Evolutionary conservation across 2,329 filamentous ascomycete genomes (phyloP), one percentile per base, ranked within the genome.

Genomic region (Immersiporthe knoxdaviesiana): DNA sequence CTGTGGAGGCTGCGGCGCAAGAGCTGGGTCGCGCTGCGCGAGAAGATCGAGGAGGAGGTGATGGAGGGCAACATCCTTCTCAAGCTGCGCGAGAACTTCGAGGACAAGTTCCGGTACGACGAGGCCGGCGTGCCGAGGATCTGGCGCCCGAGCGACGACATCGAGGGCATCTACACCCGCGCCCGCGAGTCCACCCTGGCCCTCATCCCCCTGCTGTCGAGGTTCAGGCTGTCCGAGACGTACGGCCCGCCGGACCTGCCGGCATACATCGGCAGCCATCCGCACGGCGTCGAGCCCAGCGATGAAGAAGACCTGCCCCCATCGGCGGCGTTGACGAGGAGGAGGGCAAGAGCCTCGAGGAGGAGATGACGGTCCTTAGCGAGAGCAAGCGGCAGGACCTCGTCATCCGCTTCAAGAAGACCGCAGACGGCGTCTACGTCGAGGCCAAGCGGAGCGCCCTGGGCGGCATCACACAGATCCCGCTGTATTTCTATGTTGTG

Each of bases 21-120:
- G 85, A 96, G 93, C 71, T 99, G 96, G 96, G 91, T 91, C 54
- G 94, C 95, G 18, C 84, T 99, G 71, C 88, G 93, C 60, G 91
- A 93, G 70, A 96, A 93, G 83, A 92, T 99, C 72, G 95, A 98
- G 47, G 96, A 99, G 77, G 96, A 99, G 81, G 93, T 97, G 77
- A 97, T 97, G 90, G 96, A 98, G 81, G 95, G 95, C 75, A 99
- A 98, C 77, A 90, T 99, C 66, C 84, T 98, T 44, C 85, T 98
- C 74, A 99, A 99, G 84, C 88, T 99, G 65, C 90, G 96, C 47
- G 96, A 99, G 80, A 98, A 97, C 82, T 99, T 99, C 74, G 96
- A 99, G 81, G 96, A 99, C 83, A 97, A 97, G 81, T 99, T 99
- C 87, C 91, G 96, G 72, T 99, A 99, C 76, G 96, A 99, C 76